Conservation (phyloP, 208 protist genomes). For the Herpetomonas tarakana region DNA sequence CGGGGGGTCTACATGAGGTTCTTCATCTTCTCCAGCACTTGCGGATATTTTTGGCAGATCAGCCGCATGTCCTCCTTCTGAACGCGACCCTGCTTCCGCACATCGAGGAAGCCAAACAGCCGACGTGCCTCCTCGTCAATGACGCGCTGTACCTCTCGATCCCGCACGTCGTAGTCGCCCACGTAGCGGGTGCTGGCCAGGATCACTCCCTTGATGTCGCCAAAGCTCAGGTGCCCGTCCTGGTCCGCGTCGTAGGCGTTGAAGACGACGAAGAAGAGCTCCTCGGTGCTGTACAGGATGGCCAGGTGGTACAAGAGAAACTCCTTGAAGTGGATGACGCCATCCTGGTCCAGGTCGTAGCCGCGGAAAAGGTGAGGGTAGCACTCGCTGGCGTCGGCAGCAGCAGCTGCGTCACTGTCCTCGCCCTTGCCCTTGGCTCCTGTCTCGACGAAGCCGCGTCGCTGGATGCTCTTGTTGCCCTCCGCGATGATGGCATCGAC, state of each 20-base stretch:
- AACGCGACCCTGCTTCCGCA: slow-evolving; percentile 68
- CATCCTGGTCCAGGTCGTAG: slow-evolving; percentile 83
- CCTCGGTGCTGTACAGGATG: slow-evolving; percentile 86
- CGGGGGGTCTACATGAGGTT: slow-evolving; percentile 50
- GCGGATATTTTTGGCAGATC: slow-evolving; percentile 81
- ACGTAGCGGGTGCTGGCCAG: slow-evolving; percentile 88
- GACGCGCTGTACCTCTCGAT: slow-evolving; percentile 69
- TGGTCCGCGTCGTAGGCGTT: slow-evolving; percentile 92
- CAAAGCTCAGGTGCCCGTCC: slow-evolving; percentile 81
- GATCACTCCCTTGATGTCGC: slow-evolving; percentile 86
- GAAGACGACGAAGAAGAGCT: slow-evolving; percentile 89
- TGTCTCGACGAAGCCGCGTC: not conserved
- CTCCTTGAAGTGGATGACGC: slow-evolving; percentile 88
- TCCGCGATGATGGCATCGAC: slow-evolving; percentile 16
- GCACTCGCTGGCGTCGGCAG: slow-evolving; percentile 39
- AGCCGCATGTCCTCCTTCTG: slow-evolving; percentile 74
- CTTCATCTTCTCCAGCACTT: slow-evolving; percentile 91
- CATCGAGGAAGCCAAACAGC: slow-evolving; percentile 80
- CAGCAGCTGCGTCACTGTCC: not conserved
- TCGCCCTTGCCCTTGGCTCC: not conserved
- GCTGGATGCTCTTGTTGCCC: slow-evolving; percentile 2
- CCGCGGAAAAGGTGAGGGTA: slow-evolving; percentile 86
- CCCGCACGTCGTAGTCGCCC: slow-evolving; percentile 79
- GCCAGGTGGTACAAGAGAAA: slow-evolving; percentile 88
- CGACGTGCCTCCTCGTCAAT: slow-evolving; percentile 80